phyloP scores from a whole-genome alignment of 768 basidiomycete species.

The Boletus subparvulus region DNA sequence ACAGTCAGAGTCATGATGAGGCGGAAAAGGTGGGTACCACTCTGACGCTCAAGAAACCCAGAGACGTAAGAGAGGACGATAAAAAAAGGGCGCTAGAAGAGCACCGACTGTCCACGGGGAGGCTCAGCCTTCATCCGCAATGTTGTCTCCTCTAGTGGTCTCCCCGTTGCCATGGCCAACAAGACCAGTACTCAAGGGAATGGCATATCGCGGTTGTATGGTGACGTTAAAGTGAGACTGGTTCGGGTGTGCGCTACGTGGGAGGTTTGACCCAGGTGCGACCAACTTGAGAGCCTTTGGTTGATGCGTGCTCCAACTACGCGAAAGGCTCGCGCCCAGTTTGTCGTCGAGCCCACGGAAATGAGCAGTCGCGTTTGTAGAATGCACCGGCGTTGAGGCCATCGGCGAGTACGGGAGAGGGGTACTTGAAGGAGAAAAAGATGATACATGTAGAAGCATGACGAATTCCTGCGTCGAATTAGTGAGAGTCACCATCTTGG shows the following conservation, averaged over 20 bases:
- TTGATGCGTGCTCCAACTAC: conserved; percentile 57
- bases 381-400: conserved; percentile 28
- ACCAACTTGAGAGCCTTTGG: conserved; percentile 41
- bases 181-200: not conserved
- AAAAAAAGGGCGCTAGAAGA: not conserved
- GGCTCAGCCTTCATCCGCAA: conserved; percentile 34
- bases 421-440: conserved; percentile 61
- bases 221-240: conserved; percentile 47
- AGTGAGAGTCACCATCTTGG: conserved; percentile 72
- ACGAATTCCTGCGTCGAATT: conserved; percentile 86
- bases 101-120: conserved; percentile 18
- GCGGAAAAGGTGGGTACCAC: not conserved
- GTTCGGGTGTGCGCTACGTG: conserved; percentile 55
- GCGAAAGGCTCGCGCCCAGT: conserved; percentile 54
- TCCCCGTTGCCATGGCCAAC: conserved; percentile 18
- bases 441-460: conserved; percentile 83
- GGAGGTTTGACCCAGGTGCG: conserved; percentile 34
- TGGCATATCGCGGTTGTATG: conserved; percentile 23
- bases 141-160: conserved; percentile 10
- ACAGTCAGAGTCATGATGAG: conserved; percentile 8
- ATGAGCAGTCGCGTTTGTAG: conserved; percentile 11
- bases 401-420: conserved; percentile 63
- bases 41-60: not conserved
- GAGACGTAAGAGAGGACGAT: not conserved
- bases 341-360: conserved; percentile 42